phyloP scores from a whole-genome alignment of 148 eudicot species.

The Cornus kousa region DNA sequence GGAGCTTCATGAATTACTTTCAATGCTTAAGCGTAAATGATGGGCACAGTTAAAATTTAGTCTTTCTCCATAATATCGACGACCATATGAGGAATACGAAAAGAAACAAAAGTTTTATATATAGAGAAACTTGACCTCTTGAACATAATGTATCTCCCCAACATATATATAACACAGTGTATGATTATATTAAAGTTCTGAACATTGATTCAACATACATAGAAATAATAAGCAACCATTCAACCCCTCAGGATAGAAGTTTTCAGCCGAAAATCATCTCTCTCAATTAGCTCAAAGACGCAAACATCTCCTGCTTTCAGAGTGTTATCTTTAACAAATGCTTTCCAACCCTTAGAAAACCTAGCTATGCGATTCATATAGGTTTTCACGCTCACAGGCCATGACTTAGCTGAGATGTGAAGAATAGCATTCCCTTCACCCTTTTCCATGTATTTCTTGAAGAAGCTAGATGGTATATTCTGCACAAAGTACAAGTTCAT shows the following conservation, averaged over 20 bases:
- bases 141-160: too few relatives aligned
- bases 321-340: background rate
- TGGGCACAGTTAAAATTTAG: too few relatives aligned
- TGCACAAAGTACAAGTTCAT: background rate
- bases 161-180: too few relatives aligned
- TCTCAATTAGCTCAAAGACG: conserved; percentile 2
- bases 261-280: background rate
- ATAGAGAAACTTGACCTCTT: too few relatives aligned
- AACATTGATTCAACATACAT: too few relatives aligned
- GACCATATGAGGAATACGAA: too few relatives aligned
- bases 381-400: background rate
- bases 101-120: too few relatives aligned
- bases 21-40: too few relatives aligned
- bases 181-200: too few relatives aligned
- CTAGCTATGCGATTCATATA: too few relatives aligned
- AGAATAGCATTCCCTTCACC: background rate
- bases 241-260: background rate
- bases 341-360: background rate
- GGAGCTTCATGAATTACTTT: too few relatives aligned
- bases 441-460: background rate
- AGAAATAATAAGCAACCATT: background rate
- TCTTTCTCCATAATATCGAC: too few relatives aligned
- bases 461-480: background rate
- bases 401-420: background rate
- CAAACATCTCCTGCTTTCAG: conserved; percentile 3